Evolutionary conservation across 1,284 basidiomycete genomes (phyloP).

Genomic region (Uromyces viciae-fabae): DNA sequence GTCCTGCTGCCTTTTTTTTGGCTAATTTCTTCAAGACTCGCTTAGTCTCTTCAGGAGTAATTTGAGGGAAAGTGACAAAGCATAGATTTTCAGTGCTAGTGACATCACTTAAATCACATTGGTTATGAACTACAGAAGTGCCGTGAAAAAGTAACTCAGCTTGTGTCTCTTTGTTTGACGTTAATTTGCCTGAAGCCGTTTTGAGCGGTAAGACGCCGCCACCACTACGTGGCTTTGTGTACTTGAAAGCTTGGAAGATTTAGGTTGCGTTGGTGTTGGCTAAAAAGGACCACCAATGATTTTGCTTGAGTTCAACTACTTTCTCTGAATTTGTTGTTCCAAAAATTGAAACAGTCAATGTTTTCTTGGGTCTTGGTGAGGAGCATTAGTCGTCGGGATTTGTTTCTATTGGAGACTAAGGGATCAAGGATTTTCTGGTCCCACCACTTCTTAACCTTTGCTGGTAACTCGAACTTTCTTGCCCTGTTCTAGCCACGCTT

Average conservation of each 20-base stretch:
- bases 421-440: not conserved
- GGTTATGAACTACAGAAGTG: not conserved
- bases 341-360: not conserved
- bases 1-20: not conserved
- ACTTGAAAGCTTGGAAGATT: conserved; percentile 21
- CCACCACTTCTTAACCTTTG: conserved; percentile 21
- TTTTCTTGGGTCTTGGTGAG: not conserved
- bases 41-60: not conserved
- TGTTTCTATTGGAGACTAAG: not conserved
- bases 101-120: not conserved
- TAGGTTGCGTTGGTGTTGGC: not conserved
- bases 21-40: not conserved
- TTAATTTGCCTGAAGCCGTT: not conserved
- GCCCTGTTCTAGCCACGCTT: not conserved
- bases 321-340: not conserved
- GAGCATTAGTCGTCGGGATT: not conserved
- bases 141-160: not conserved
- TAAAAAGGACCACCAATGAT: conserved; percentile 10
- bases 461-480: not conserved
- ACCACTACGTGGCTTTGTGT: conserved; percentile 7
- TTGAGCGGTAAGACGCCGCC: not conserved
- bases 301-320: conserved; percentile 7
- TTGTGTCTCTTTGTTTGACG: not conserved
- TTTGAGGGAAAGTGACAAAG: not conserved
- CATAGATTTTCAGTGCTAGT: not conserved